Conservation (phyloP, 23 red algal species). For the Gracilariopsis chorda region DNA sequence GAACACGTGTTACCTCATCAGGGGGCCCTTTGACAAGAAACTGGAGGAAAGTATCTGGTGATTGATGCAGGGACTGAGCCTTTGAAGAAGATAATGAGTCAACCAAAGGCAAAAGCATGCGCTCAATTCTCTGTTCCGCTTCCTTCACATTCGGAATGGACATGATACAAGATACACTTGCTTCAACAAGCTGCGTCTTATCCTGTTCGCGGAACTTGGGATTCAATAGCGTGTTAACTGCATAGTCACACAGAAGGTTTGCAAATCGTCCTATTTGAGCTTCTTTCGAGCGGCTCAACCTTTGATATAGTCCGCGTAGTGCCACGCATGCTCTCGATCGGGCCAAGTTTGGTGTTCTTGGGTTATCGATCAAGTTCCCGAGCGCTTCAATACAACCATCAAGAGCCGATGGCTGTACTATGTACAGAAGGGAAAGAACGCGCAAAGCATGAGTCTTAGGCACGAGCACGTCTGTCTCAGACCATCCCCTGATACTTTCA, state of each 20-base stretch:
- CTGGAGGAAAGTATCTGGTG: neutral
- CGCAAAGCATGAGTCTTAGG: conserved; percentile 29
- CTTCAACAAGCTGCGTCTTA: conserved; percentile 46
- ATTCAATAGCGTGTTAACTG: neutral
- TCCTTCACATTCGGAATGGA: neutral
- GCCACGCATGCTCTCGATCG: conserved; percentile 30
- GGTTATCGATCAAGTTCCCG: neutral
- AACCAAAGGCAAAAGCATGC: conserved; percentile 11
- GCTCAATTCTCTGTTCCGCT: conserved; percentile 9
- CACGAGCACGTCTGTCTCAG: neutral
- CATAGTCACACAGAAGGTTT: conserved; percentile 21
- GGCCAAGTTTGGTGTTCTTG: neutral
- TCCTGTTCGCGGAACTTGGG: conserved; percentile 9
- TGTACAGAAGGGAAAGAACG: conserved; percentile 17
- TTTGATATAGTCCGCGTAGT: conserved; percentile 12
- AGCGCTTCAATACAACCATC: conserved; percentile 28
- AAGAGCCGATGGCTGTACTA: neutral
- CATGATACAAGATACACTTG: conserved; percentile 28
- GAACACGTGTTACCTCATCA: neutral
- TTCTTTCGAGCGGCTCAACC: neutral
- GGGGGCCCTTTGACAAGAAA: conserved; percentile 5
- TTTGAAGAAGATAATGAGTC: neutral
- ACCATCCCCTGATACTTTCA: neutral
- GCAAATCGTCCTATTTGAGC: neutral
- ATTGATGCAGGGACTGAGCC: neutral